Conservation (phyloP, 371 early-diverging fungal species). For the Mucor indicus region DNA sequence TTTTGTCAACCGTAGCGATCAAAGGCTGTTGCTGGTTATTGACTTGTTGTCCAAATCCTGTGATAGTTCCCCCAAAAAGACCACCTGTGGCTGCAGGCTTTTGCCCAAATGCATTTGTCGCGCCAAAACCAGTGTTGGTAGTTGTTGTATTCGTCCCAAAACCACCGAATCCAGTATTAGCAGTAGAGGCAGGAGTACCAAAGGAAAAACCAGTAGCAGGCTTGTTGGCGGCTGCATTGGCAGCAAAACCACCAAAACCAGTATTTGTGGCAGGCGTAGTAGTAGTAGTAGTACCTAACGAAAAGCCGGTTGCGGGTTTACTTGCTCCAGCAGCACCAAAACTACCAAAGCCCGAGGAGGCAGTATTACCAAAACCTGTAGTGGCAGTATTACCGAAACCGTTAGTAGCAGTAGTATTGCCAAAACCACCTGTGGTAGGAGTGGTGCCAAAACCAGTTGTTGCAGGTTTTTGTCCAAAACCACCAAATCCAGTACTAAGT, state of each 20-base stretch:
- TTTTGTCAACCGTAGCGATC: conserved; percentile 75
- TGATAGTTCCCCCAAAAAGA: conserved; percentile 18
- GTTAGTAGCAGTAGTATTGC: conserved; percentile 4
- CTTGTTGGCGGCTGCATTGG: conserved; percentile 17
- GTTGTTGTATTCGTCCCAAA: conserved; percentile 29
- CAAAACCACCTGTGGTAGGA: conserved; percentile 34
- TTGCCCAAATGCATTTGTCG: conserved; percentile 32
- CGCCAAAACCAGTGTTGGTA: conserved; percentile 29
- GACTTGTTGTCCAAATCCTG: conserved; percentile 22
- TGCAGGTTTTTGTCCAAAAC: conserved; percentile 34
- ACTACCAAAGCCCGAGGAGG: too few relatives aligned
- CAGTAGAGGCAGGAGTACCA: conserved; percentile 35
- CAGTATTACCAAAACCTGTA: conserved; percentile 50
- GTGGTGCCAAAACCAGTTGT: conserved; percentile 14
- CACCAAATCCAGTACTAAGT: conserved; percentile 22
- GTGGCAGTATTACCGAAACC: conserved; percentile 24
- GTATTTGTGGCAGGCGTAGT: conserved; percentile 13
- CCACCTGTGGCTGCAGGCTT: conserved; percentile 25
- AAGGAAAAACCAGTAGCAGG: conserved; percentile 27
- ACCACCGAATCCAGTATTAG: conserved; percentile 47
- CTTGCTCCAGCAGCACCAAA: too few relatives aligned
- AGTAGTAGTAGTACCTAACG: conserved; percentile 38
- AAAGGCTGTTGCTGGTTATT: conserved; percentile 45
- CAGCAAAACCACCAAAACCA: conserved; percentile 23
- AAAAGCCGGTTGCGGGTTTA: conserved; percentile 43